Percentiles rank a stretch among this genome's conserved stretches.
Conservation (phyloP, 495 filamentous ascomycete genomes). For the Annulohypoxylon stygium region DNA sequence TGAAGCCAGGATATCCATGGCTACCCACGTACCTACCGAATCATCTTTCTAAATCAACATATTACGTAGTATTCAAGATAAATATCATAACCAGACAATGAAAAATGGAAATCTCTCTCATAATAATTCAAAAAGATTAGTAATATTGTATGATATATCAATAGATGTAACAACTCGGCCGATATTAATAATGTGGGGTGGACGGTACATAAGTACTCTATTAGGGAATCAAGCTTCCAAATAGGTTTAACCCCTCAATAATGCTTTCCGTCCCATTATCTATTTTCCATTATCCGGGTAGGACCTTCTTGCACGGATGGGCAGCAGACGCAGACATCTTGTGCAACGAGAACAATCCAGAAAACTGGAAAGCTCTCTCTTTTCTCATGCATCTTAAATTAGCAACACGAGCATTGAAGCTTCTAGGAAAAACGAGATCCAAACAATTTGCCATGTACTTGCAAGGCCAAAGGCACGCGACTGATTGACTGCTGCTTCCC, state of each 20-base stretch:
- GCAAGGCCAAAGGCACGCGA: slow-evolving; percentile 31
- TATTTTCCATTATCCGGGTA: slow-evolving; percentile 7
- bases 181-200: too few species aligned
- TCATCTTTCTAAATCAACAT: too few species aligned
- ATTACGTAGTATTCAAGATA: too few species aligned
- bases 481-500: slow-evolving; percentile 34
- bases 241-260: slow-evolving; percentile 22
- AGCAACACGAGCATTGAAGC: slow-evolving; percentile 6
- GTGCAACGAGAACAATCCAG: slow-evolving; percentile 22
- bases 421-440: not conserved
- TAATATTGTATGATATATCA: too few species aligned
- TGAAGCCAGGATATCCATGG: too few species aligned
- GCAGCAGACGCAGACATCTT: not conserved
- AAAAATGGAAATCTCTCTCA: too few species aligned
- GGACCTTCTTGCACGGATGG: not conserved
- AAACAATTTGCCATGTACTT: slow-evolving; percentile 18
- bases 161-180: too few species aligned
- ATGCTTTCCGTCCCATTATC: not conserved
- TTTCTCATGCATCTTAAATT: slow-evolving; percentile 23
- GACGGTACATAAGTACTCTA: not conserved
- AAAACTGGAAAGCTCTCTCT: not conserved
- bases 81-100: too few species aligned
- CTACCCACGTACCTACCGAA: too few species aligned
- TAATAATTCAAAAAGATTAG: too few species aligned
- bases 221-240: slow-evolving; percentile 1